Evolutionary conservation across 768 basidiomycete species (phyloP).

Genomic region (Strobilomyces echinocephalus): DNA sequence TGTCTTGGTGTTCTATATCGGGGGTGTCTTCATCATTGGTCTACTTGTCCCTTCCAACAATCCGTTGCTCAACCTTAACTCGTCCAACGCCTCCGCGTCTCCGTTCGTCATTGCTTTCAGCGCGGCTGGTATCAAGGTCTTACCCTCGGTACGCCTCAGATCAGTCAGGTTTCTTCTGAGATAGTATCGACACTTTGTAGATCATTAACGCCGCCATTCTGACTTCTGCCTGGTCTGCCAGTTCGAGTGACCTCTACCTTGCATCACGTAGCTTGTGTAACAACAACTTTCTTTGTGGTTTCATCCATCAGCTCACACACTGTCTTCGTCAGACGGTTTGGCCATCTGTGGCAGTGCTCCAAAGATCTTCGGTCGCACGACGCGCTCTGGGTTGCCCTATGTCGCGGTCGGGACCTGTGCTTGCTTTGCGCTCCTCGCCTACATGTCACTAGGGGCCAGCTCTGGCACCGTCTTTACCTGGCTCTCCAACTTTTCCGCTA

Average conservation of each 20-base stretch:
- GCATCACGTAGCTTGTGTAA: slow-evolving; percentile 4
- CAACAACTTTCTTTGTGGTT: neutral
- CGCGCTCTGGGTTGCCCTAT: slow-evolving; percentile 41
- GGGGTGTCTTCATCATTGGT: slow-evolving; percentile 2
- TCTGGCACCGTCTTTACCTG: slow-evolving; percentile 40
- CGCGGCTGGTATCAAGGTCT: neutral
- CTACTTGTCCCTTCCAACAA: slow-evolving; percentile 2
- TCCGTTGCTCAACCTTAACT: slow-evolving; percentile 21
- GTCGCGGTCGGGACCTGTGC: slow-evolving; percentile 31
- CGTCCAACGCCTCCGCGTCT: slow-evolving; percentile 13
- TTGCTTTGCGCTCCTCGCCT: slow-evolving; percentile 36
- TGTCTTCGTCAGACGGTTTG: slow-evolving; percentile 44
- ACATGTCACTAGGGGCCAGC: slow-evolving; percentile 35
- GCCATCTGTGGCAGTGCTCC: slow-evolving; percentile 52
- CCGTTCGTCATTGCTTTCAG: slow-evolving; percentile 1
- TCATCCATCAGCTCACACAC: neutral
- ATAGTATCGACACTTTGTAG: neutral
- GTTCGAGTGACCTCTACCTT: slow-evolving; percentile 3
- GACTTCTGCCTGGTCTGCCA: slow-evolving; percentile 5
- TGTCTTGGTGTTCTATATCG: slow-evolving; percentile 3
- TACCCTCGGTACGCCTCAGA: neutral
- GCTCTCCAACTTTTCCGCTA: slow-evolving; percentile 34
- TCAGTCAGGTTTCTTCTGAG: neutral
- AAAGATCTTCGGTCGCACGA: slow-evolving; percentile 42
- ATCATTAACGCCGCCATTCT: slow-evolving; percentile 5